These are phyloP conservation scores for Candida adriatica DNA, from an alignment of 805 yeast genomes.

Conservation along the genomic window DNA sequence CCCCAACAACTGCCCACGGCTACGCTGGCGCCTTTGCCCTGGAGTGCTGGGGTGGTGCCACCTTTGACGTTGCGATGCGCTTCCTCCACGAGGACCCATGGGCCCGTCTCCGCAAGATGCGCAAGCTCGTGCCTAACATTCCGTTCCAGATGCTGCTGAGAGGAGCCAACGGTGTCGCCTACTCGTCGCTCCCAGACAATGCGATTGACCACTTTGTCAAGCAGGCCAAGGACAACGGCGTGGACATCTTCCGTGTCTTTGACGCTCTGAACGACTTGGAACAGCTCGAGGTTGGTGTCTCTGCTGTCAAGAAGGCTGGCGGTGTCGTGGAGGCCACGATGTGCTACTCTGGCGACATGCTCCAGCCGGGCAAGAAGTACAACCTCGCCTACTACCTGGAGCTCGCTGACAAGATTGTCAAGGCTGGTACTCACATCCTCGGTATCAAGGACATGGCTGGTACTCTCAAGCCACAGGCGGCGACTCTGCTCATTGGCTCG, in stretches of 20 bases:
- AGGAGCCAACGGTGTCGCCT: conserved; percentile 99
- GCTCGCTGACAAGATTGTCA: conserved; percentile 76
- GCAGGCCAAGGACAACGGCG: conserved; percentile 94
- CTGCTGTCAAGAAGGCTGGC: conserved; percentile 96
- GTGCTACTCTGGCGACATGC: conserved; percentile 99
- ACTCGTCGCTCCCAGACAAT: conserved; percentile 95
- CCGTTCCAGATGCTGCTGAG: conserved; percentile 99
- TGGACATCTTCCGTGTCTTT: conserved; percentile 95
- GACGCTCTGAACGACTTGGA: conserved; percentile 97
- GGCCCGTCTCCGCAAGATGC: conserved; percentile 85
- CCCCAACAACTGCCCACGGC: conserved; percentile 90
- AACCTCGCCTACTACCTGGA: conserved; percentile 83
- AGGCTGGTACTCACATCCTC: conserved; percentile 91
- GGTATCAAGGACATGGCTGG: conserved; percentile 99
- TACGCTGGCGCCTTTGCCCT: conserved; percentile 85
- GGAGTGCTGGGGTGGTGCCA: conserved; percentile 99
- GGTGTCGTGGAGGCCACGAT: conserved; percentile 99
- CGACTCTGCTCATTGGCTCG: conserved; percentile 68
- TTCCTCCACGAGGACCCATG: conserved; percentile 98
- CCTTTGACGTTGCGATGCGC: conserved; percentile 98
- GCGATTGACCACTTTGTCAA: conserved; percentile 95
- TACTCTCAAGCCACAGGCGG: conserved; percentile 94
- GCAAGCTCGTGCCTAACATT: conserved; percentile 91
- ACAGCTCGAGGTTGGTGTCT: conserved; percentile 94
- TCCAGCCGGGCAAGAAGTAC: conserved; percentile 92